Conservation (phyloP, 805 yeast genomes). For the Candida alai region DNA sequence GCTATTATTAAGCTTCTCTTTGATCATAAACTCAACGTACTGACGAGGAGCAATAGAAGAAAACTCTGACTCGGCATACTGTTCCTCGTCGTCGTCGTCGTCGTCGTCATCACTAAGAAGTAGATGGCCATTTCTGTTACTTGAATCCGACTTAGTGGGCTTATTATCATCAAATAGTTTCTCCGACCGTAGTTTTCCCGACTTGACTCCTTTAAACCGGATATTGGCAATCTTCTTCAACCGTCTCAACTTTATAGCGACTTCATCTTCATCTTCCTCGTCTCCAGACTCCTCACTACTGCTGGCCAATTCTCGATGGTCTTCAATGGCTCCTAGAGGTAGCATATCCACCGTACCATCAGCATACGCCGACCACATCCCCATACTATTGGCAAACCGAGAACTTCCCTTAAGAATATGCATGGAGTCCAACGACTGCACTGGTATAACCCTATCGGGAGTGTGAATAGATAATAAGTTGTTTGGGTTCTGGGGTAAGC, state of each 20-base stretch:
- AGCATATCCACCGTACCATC: constrained; percentile 60
- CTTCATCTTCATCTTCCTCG: constrained; percentile 10
- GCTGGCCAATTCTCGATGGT: constrained; percentile 30
- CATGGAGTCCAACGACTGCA: constrained; percentile 50
- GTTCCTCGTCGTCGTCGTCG: constrained; percentile 12
- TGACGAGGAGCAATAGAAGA: constrained; percentile 59
- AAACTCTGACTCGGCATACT: constrained; percentile 29
- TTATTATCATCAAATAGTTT: constrained; percentile 36
- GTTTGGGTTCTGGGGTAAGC: constrained; percentile 44
- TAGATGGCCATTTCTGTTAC: constrained; percentile 9
- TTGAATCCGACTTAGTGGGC: constrained; percentile 2
- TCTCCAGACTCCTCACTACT: constrained; percentile 8
- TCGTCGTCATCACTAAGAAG: constrained; percentile 14
- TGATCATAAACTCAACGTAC: constrained; percentile 42
- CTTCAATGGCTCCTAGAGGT: constrained; percentile 48
- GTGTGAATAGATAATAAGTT: constrained; percentile 36
- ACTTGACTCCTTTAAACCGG: constrained; percentile 56
- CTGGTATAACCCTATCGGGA: constrained; percentile 33
- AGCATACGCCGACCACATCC: constrained; percentile 74
- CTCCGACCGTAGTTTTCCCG: constrained; percentile 32
- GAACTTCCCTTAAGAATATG: constrained; percentile 59
- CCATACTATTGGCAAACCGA: constrained; percentile 57
- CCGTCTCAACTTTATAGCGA: too few relatives aligned
- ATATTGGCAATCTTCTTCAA: constrained; percentile 46
- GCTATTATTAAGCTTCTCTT: constrained; percentile 21